Conservation (phyloP, 805 yeast species). For the Saccharomycopsis fibuligera region DNA sequence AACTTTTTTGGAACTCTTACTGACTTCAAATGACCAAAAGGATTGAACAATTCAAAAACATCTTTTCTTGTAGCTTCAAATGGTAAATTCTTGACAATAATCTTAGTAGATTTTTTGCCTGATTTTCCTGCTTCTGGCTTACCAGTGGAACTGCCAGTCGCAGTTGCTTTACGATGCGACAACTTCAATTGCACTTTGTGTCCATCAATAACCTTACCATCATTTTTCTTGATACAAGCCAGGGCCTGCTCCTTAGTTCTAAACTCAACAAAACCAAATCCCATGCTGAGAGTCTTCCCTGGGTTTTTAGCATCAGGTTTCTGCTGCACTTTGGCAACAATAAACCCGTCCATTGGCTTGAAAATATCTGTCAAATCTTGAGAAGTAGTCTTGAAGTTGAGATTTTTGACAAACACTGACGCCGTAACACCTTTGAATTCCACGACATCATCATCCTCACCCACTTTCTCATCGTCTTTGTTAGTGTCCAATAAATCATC, state of each 20-base stretch:
- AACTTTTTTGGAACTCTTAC: constrained; percentile 95
- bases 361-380: constrained; percentile 53
- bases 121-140: constrained; percentile 28
- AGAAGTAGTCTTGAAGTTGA: constrained; percentile 75
- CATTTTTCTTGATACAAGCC: constrained; percentile 63
- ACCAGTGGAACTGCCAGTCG: constrained; percentile 24
- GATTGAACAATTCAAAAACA: constrained; percentile 83
- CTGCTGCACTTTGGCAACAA: constrained; percentile 73
- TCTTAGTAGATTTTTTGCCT: constrained; percentile 53
- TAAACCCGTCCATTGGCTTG: constrained; percentile 70
- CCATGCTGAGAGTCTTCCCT: constrained; percentile 80
- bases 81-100: constrained; percentile 93
- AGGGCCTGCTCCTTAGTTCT: constrained; percentile 71
- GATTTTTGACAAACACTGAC: constrained; percentile 85
- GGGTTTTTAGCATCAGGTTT: constrained; percentile 79
- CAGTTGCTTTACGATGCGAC: constrained; percentile 64
- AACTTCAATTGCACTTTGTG: constrained; percentile 85
- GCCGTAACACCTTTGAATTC: constrained; percentile 65
- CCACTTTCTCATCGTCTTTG: too few relatives aligned
- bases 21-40: constrained; percentile 91
- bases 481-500: constrained; percentile 38
- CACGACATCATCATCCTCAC: constrained; percentile 35
- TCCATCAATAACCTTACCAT: constrained; percentile 78
- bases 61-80: constrained; percentile 93
- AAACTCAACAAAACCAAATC: constrained; percentile 95